These are phyloP conservation scores for Dictyostelium purpureum DNA, from an alignment of 78 protist species.

Conservation along the genomic window DNA sequence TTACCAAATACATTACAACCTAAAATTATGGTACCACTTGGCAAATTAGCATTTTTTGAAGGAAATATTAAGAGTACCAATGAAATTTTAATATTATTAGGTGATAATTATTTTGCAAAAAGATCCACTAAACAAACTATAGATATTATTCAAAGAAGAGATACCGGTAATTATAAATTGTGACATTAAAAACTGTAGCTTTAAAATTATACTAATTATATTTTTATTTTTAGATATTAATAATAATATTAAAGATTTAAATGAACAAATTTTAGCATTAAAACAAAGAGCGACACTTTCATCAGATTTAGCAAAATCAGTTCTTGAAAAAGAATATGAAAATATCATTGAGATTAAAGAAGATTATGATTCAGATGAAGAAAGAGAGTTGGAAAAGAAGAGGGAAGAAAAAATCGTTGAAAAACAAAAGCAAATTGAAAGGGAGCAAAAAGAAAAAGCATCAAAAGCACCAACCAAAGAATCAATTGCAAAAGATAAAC, in stretches of 20 bases:
- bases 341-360: constrained; percentile 53
- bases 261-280: background rate
- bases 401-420: background rate
- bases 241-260: background rate
- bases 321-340: constrained; percentile 18
- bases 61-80: constrained; percentile 21
- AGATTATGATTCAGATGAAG: constrained; percentile 69
- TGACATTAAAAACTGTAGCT: background rate
- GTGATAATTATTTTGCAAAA: constrained; percentile 53
- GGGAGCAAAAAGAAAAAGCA: background rate
- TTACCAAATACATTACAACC: constrained; percentile 39
- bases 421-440: background rate
- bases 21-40: constrained; percentile 47
- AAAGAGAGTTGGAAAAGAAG: constrained; percentile 1
- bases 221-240: background rate
- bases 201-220: no score
- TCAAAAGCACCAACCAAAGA: background rate
- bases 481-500: background rate
- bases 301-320: constrained; percentile 13
- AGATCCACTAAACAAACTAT: constrained; percentile 50
- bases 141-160: constrained; percentile 39
- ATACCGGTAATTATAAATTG: background rate
- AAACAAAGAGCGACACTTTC: background rate
- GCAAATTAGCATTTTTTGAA: constrained; percentile 57
- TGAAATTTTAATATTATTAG: constrained; percentile 31